Evolutionary conservation across 306 rosid genomes (phyloP), one percentile per base, ranked within the genome.

Genomic region (Dryas alaskensis): DNA sequence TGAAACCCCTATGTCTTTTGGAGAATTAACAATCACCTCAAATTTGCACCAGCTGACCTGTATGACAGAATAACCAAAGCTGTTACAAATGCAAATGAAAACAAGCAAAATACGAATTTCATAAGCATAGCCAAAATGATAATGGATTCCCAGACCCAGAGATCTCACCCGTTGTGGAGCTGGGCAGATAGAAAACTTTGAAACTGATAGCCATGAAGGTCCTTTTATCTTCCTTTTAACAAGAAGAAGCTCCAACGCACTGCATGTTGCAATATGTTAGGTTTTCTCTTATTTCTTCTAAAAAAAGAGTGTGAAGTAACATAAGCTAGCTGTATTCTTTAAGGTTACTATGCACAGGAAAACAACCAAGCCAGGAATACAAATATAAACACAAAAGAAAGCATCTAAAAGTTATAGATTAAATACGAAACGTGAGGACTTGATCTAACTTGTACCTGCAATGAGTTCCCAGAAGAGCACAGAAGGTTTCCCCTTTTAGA

Each of bases 21-120:
- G 88, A 78, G 86, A 83, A 76, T 86, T 90, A 74, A 90, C 86
- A 44, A 65, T 79, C 81, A 92, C 96, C 84, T 92, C 98, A 83
- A 90, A 94, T 83, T 94, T 90, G 92, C 97, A 94, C 96, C 99
- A 94, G 88, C 98, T 92, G 73, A 94, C 96, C 99, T 94, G 88
- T 55, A 61, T 60, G 53, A 50, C 51, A 77, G 69, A 49, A 76
- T 70, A 83, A 76, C 42, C 74, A 66, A 72, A 68, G 61, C 22
- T 76, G 62, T 78, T 58, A 74, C 47, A 47, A 54, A 72, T 70
- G 71, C 78, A 69, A 75, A 17, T 19, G 47, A 72, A 40, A 45
- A 54, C 63, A 13, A 19, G 19, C 7, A 55, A 10, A 60, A 31
- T 19, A 27, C 8, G 19, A 19, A 69, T 25, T 50, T 64, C 45